phyloP scores from a whole-genome alignment of 129 eudicot genomes.

The Kitagawia praeruptora region DNA sequence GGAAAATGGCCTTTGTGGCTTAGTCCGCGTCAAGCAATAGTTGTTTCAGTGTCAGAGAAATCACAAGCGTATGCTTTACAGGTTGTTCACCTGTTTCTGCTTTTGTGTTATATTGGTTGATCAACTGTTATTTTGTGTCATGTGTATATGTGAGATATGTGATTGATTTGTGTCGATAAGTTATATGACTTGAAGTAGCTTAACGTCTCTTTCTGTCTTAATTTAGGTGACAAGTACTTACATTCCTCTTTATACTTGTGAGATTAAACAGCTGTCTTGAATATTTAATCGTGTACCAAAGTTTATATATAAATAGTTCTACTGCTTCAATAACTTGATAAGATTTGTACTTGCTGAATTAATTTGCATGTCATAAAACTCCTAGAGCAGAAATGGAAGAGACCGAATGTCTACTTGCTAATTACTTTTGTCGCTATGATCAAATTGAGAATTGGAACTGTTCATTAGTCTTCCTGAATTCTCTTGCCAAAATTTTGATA shows the following conservation, averaged over 20 bases:
- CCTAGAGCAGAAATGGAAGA: neutral
- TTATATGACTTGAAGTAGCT: neutral
- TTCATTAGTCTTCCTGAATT: neutral
- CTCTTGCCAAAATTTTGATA: neutral
- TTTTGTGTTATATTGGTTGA: neutral
- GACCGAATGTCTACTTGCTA: neutral
- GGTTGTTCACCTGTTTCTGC: constrained; percentile 28
- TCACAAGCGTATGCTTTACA: constrained; percentile 65
- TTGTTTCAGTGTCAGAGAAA: constrained; percentile 85
- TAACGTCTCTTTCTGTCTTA: neutral
- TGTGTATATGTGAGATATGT: neutral
- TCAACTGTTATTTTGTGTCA: neutral
- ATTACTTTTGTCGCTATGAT: neutral
- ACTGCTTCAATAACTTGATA: neutral
- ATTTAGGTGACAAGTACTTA: neutral
- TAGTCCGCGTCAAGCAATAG: constrained; percentile 94
- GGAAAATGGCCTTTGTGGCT: constrained; percentile 99
- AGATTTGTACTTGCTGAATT: neutral
- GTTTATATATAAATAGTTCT: neutral
- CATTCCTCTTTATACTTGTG: neutral
- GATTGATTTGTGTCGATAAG: neutral
- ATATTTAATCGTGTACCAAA: neutral
- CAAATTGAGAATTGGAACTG: neutral
- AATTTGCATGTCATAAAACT: neutral
- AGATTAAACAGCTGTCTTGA: neutral